Conservation (phyloP, 2,329 filamentous ascomycete species). For the Ophiostoma perfectum region DNA sequence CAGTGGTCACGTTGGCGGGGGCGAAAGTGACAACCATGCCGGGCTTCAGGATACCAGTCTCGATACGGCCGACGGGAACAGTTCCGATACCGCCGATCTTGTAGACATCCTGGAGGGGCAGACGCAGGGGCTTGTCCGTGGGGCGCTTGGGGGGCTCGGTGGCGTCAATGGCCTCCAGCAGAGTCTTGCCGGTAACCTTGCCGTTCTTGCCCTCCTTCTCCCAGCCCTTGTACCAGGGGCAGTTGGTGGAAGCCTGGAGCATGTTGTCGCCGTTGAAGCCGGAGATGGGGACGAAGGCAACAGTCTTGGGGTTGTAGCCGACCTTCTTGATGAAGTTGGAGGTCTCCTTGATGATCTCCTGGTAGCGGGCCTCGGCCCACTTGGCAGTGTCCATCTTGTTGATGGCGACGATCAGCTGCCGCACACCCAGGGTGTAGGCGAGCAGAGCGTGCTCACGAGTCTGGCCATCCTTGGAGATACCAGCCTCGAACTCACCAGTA, state of each 20-base stretch:
- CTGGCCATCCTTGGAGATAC: constrained; percentile 99
- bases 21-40: constrained; percentile 97
- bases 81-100: constrained; percentile 99
- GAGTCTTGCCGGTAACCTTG: constrained; percentile 90
- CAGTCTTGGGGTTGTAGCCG: constrained; percentile 99
- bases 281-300: constrained; percentile 99
- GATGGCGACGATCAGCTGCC: constrained; percentile 99
- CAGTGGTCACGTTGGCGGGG: constrained; percentile 97
- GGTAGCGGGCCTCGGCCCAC: constrained; percentile 93
- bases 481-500: constrained; percentile 99
- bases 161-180: constrained; percentile 96
- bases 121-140: constrained; percentile 98
- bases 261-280: constrained; percentile 99
- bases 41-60: constrained; percentile 94
- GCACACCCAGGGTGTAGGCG: constrained; percentile 99
- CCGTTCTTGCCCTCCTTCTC: constrained; percentile 92
- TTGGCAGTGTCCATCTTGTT: constrained; percentile 99
- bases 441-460: constrained; percentile 99
- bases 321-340: constrained; percentile 99
- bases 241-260: constrained; percentile 83
- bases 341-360: constrained; percentile 99
- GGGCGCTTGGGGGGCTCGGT: constrained; percentile 91
- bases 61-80: constrained; percentile 99
- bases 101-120: constrained; percentile 99
- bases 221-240: constrained; percentile 99